Percentiles rank a stretch among this genome's conserved stretches.
These are phyloP conservation scores for Bolboschoenus planiculmis DNA, from an alignment of 176 grass and related monocot genomes.

Conservation along the genomic window DNA sequence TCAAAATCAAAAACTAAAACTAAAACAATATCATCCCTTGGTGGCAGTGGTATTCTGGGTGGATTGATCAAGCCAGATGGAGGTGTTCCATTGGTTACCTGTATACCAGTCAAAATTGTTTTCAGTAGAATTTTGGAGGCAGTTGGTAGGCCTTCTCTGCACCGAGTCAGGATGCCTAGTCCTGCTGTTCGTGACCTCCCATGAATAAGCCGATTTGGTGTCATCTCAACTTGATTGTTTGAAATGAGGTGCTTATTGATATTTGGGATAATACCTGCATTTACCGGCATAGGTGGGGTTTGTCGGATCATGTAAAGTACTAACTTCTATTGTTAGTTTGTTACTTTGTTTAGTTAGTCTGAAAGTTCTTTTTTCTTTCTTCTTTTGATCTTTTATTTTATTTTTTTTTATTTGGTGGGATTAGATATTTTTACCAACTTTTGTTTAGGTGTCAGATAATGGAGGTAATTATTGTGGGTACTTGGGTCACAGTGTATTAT, in stretches of 20 bases:
- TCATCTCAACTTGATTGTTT: constrained; percentile 25
- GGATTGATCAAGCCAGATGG: constrained; percentile 57
- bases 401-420: constrained; percentile 15
- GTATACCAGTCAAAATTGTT: constrained; percentile 80
- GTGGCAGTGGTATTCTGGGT: constrained; percentile 41
- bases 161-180: constrained; percentile 52
- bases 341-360: constrained; percentile 39
- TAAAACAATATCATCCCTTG: constrained; percentile 34
- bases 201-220: constrained; percentile 28
- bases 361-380: neutral
- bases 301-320: constrained; percentile 41
- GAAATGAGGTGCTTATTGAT: constrained; percentile 35
- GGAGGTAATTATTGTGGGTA: constrained; percentile 14
- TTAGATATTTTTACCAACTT: constrained; percentile 15
- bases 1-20: constrained; percentile 53
- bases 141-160: constrained; percentile 58
- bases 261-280: constrained; percentile 31
- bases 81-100: constrained; percentile 68
- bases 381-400: constrained; percentile 8
- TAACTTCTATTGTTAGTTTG: constrained; percentile 33
- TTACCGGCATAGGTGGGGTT: constrained; percentile 14
- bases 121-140: constrained; percentile 97
- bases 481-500: constrained; percentile 10
- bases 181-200: constrained; percentile 40
- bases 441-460: neutral